Percentiles rank a stretch among this genome's conserved stretches.
Evolutionary conservation across 164 flowering plant genomes (phyloP).

Genomic region (Cinnamomum chago): DNA sequence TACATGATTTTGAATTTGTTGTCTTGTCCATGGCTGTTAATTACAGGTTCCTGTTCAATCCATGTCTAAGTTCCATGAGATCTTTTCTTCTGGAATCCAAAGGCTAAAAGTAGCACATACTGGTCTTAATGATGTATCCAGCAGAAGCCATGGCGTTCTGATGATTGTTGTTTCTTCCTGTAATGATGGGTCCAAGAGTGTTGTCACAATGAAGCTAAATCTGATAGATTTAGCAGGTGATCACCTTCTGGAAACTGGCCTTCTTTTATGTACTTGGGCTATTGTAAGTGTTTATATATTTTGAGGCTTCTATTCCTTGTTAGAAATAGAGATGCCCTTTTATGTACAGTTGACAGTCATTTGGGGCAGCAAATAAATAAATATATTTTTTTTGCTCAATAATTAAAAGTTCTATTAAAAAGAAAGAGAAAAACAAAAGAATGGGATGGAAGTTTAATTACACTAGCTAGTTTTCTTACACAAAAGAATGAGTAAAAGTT

Average conservation of each 20-base stretch:
- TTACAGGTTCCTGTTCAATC: slow-evolving; percentile 46
- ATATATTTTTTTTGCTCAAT: no score
- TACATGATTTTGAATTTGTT: neutral
- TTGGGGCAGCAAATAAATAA: no score
- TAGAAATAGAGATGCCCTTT: no score
- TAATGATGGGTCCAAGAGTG: slow-evolving; percentile 30
- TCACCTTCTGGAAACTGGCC: neutral
- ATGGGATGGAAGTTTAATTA: no score
- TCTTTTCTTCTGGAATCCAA: slow-evolving; percentile 53
- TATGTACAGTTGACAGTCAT: no score
- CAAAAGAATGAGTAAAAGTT: no score
- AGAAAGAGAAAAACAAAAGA: no score
- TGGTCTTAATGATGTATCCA: slow-evolving; percentile 85
- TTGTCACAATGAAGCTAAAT: slow-evolving; percentile 68
- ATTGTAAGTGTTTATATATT: no score
- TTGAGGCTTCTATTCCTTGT: no score
- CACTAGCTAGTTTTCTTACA: no score
- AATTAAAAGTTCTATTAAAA: no score
- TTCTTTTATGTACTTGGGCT: neutral
- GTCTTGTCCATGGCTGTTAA: neutral
- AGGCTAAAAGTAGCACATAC: slow-evolving; percentile 82
- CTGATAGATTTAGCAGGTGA: slow-evolving; percentile 95
- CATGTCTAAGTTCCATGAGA: slow-evolving; percentile 59
- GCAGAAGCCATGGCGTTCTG: slow-evolving; percentile 94
- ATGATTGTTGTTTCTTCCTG: slow-evolving; percentile 53